Base-by-base conservation (phyloP, 805 yeast genomes). In the Lachancea thermotolerans region DNA sequence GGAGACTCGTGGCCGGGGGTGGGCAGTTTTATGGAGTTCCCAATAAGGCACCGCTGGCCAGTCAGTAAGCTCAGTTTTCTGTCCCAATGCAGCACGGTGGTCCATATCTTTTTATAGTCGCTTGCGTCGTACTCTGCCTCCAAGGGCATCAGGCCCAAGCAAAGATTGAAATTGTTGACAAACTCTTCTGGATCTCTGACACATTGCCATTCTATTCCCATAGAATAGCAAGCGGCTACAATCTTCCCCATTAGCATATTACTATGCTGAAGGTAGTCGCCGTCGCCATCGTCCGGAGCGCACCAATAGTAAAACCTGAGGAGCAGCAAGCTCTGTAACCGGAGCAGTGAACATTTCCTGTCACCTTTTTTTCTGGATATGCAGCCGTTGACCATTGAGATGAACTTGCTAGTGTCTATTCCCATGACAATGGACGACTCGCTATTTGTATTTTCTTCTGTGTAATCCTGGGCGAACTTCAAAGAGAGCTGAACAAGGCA, bases 261-360 rank as follows among this genome's bases (percentile, higher is more conserved):
- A 34, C 55, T 54, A 37, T 60, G 62, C 41, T 60, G 58, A 11
- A 55, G 48, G 25, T 51, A 55, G 18, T 54, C 48, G 2, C 67
- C 67, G 46, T 62, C 66, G 10, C 64, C 64, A 46, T 60, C 64
- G 35, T 62, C 64, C 2, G 65, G 64, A 2, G 59, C 58, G 47
- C 64, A 56, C 66, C 66, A 62, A 36, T 58, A 56, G 43, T 59
- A 57, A 39, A 62, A 54, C 43, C 65, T 53, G 17, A 61, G 47
- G 28, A 62, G 32, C 18, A 62, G 36, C 21, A 61, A 44, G 45
- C 53, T 47, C 35, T 60, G 62, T n/a, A 61, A 32, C 40, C 60
- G 62, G 35, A 56, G 35, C 17, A 62, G 31, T 1, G 64, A 59
- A 41, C 59, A 55, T 46, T 62, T 62, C 37, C 63, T 49, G 3